Base-by-base conservation (phyloP, 805 yeast genomes). In the Candida stauntonica region DNA sequence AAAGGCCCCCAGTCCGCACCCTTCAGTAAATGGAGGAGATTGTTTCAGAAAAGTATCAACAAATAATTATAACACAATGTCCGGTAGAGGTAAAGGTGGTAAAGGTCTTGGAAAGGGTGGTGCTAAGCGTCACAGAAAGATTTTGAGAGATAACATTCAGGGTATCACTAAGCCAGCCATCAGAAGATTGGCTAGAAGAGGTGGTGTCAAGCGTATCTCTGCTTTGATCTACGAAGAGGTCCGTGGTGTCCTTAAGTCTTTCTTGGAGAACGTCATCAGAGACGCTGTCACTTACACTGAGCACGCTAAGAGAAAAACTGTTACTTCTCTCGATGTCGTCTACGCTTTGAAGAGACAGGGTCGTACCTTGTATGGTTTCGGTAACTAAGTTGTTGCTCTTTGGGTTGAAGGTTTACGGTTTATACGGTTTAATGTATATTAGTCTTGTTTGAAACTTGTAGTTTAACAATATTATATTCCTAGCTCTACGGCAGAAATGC, bases 61-160 rank as follows among this genome's bases (percentile, higher is more conserved):
- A 51, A 47, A 54, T 41, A 52, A 56, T 15, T 26, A 51, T 47
- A 53, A 35, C 55, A 75, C 52, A 65, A 88, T 88, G 96, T 87
- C 96, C 68, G 96, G 98, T 70, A 89, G 97, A 81, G 99, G 99
- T 66, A 91, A 93, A 87, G 98, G 98, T 67, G 99, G 98, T 67
- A 93, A 93, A 86, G 99, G 99, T 75, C 80, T 93, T 62, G 99
- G 99, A 66, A 93, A 93, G 77, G 98, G 97, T 75, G 99, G 99
- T 77, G 99, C 99, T 63, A 91, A 91, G 83, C 88, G 99, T 75
- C 99, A 91, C 88, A 87, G 98, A 82, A 89, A 89, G 86, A 86
- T 91, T 73, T 79, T 89, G 55, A 89, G 98, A 80, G 99, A 93
- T 72, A 93, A 91, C 91, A 91, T 93, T 58, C 97, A 89, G 75